A percentile compares a stretch with the other conserved stretches of the same genome.
Conservation (phyloP, 2,329 filamentous ascomycete species). For the Colletotrichum theobromicola region DNA sequence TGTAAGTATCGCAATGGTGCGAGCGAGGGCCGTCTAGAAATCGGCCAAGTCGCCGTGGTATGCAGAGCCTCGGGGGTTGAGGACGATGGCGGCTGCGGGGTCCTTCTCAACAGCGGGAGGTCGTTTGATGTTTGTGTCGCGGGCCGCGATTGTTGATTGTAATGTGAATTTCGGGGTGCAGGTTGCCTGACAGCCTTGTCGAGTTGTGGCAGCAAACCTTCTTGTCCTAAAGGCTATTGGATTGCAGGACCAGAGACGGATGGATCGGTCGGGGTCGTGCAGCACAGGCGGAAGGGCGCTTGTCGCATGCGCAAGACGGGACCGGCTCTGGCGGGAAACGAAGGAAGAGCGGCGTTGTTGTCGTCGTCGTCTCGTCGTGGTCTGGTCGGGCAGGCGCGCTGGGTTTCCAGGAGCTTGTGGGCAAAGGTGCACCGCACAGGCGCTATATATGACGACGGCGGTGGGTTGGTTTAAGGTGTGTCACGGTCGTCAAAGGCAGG, state of each 20-base stretch:
- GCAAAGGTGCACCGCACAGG: background rate
- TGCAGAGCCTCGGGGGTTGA: conserved; percentile 3
- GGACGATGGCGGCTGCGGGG: background rate
- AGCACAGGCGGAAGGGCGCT: background rate
- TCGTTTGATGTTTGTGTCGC: background rate
- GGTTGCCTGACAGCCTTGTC: conserved; percentile 6
- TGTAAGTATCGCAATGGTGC: background rate
- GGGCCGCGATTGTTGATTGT: background rate
- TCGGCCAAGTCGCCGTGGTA: background rate
- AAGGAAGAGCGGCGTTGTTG: background rate
- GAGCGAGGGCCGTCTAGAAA: background rate
- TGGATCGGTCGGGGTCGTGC: background rate
- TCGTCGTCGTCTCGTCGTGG: background rate
- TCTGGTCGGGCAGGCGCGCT: conserved; percentile 1
- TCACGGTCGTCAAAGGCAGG: conserved; percentile 14
- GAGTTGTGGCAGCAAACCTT: background rate
- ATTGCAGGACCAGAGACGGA: background rate
- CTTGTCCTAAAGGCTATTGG: background rate
- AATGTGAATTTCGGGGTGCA: background rate
- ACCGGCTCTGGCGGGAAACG: background rate
- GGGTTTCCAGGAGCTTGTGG: background rate
- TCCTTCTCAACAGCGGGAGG: background rate
- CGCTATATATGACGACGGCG: conserved; percentile 1
- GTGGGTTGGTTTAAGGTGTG: background rate
- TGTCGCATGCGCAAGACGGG: background rate